Evolutionary conservation across 148 eudicot species (phyloP), one percentile per base, ranked within the genome.

Genomic region (Heliamphora exappendiculata): DNA sequence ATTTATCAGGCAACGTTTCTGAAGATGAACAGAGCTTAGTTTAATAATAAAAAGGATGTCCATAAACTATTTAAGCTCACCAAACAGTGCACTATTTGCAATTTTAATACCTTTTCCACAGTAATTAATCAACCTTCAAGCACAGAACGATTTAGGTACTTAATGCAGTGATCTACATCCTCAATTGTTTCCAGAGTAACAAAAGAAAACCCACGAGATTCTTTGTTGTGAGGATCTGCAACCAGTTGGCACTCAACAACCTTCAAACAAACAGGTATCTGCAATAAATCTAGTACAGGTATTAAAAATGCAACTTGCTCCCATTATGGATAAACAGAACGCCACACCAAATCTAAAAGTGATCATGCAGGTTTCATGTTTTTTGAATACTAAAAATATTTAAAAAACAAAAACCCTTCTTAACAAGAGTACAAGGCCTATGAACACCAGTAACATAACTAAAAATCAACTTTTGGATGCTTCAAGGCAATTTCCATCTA

Each of bases 41-140:
- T n/a, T n/a, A 62, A 62, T 17, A 31, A 62, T 62, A 62, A 34
- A 62, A 62, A 60, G 6, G 37, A 10, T 14, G n/a, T n/a, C 34
- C 12, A 20, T 19, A 13, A n/a, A 28, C 44, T 51, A 1, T 69
- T 20, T 33, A 44, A n/a, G 67, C 47, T 57, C 72, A 53, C 7
- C 34, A 19, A 45, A 51, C 29, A 74, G 31, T 50, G 51, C 67
- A 76, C 44, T 41, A 4, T 45, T 58, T 28, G 31, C 55, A 74
- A 8, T 33, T 49, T 22, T n/a, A 63, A 41, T 86, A 90, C 94
- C 94, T 83, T 88, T 73, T 90, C 90, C 69, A 88, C 88, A 6
- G 96, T 86, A 72, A 91, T 79, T 72, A 88, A 79, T 78, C 96
- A 90, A 31, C 93, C 96, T 84, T 91, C 93, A 45, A 91, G 91